Evolutionary conservation across 257 asterid genomes (phyloP), one percentile per base, ranked within the genome.

Genomic region (Primulina eburnea): DNA sequence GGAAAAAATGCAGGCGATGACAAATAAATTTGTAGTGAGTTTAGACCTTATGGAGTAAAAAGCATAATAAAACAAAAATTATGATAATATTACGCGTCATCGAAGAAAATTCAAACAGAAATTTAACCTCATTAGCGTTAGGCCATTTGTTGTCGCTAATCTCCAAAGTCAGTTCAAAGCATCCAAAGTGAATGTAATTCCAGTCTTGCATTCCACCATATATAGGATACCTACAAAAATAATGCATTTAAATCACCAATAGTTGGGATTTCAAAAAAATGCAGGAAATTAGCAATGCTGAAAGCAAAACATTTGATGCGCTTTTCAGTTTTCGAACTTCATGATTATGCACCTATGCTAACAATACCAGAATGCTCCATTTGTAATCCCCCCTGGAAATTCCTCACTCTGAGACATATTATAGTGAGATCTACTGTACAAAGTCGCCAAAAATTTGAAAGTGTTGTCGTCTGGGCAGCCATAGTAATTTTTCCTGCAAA

Each of bases 131-230:
- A 64, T 73, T 79, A 32, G 89, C 88, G 73, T 73, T 77, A 55
- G 98, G 98, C 98, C 98, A 93, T 81, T 93, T 93, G 74, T 93
- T 72, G 80, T 93, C 98, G 40, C 97, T 90, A 47, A 93, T 84
- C 86, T 93, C 98, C 79, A 93, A 81, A 14, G 98, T 93, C 80
- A 93, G 83, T 77, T 93, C 98, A 75, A 93, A 89, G 83, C 97
- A 90, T 64, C 88, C 89, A 72, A 57, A 72, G 71, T 83, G 77
- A 40, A 93, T 84, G 80, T 93, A 93, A 79, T 89, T 93, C 96
- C 96, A 93, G 79, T 93, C 98, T 87, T 93, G 98, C 98, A 93
- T 93, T 74, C 98, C 98, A 20, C 98, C 98, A 76, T 93, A 93
- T 50, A 93, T 82, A 34, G 98, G 98, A 67, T 93, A 92, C 98